Conservation (phyloP, 2,329 filamentous ascomycete genomes). For the Paradendryphiella salina region DNA sequence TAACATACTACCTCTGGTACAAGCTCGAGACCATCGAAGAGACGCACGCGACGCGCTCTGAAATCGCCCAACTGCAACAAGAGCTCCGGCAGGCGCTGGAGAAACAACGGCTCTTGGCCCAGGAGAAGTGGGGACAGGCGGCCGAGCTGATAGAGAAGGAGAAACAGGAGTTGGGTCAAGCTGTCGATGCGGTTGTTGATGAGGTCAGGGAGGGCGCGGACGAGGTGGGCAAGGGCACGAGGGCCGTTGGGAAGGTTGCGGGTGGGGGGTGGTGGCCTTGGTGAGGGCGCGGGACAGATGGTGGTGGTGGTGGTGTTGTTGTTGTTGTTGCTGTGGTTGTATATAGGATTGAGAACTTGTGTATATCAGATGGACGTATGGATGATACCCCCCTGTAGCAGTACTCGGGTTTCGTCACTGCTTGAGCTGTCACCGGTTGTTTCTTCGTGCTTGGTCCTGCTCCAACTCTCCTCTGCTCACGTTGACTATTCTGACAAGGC, state of each 20-base stretch:
- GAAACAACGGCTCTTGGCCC: slow-evolving; percentile 16
- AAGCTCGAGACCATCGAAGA: slow-evolving; percentile 74
- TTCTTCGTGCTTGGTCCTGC: not conserved
- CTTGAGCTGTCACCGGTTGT: not conserved
- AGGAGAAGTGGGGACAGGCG: slow-evolving; percentile 10
- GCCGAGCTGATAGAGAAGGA: slow-evolving; percentile 15
- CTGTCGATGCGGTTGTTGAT: slow-evolving; percentile 16
- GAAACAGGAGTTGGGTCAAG: slow-evolving; percentile 14
- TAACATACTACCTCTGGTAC: slow-evolving; percentile 74
- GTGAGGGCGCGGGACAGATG: slow-evolving; percentile 10
- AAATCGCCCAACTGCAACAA: slow-evolving; percentile 27
- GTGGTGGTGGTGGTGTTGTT: not conserved
- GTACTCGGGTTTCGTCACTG: not conserved
- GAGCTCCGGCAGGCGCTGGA: slow-evolving; percentile 30
- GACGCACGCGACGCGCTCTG: slow-evolving; percentile 55
- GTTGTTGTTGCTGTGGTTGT: not conserved
- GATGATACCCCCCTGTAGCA: slow-evolving; percentile 1
- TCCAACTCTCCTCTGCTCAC: too few relatives aligned
- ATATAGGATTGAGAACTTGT: not conserved
- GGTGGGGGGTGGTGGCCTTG: slow-evolving; percentile 35
- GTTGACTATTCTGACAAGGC: too few relatives aligned
- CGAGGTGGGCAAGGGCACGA: slow-evolving; percentile 19
- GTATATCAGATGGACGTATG: slow-evolving; percentile 2
- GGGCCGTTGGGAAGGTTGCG: slow-evolving; percentile 18
- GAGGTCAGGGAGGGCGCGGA: slow-evolving; percentile 22